Evolutionary conservation across 495 filamentous ascomycete genomes (phyloP), one percentile per base, ranked within the genome.

Genomic region (Immersiella caudata): DNA sequence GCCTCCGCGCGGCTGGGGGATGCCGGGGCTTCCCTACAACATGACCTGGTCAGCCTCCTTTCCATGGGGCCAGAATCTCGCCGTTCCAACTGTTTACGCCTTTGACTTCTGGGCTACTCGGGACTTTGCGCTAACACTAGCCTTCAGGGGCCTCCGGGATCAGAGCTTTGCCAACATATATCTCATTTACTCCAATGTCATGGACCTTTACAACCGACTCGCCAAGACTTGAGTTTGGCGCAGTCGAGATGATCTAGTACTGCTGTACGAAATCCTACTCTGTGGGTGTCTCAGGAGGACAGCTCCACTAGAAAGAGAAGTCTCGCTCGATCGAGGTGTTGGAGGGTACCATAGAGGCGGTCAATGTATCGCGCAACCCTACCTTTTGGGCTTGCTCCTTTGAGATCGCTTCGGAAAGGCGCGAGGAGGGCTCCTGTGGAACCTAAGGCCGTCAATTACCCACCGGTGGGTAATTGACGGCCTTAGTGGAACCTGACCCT

Each of bases 181-280:
- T 18, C 29, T 61, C 29, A 61, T 49, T 33, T 61, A 61, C 59
- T 61, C 59, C 11, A 61, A 61, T 33, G 29, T 61, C 59, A 22
- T 46, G 26, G 59, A 26, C n/a, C 9, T 61, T 7, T 14, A 61
- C 7, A n/a, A 46, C 59, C 4, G 26, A 27, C 35, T 14, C 33
- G 14, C 29, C 59, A 20, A 40, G 29, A 14, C 26, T 61, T 24
- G 29, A 20, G 21, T 61, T 61, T 27, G 26, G 24, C 9, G 59
- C 59, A 1, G 33, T 61, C 11, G 59, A 61, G 59, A 20, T 61
- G 27, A 33, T 49, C n/a, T 61, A 33, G 59, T 61, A 61, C 59
- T 61, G 59, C 33, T 61, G 59, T 20, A 46, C 59, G 11, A 61
- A 61, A 33, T 61, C 59, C 1, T 61, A 61, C 59, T 49, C 29